phyloP scores from a whole-genome alignment of 2,329 filamentous ascomycete species.

The Stemphylium lycopersici region DNA sequence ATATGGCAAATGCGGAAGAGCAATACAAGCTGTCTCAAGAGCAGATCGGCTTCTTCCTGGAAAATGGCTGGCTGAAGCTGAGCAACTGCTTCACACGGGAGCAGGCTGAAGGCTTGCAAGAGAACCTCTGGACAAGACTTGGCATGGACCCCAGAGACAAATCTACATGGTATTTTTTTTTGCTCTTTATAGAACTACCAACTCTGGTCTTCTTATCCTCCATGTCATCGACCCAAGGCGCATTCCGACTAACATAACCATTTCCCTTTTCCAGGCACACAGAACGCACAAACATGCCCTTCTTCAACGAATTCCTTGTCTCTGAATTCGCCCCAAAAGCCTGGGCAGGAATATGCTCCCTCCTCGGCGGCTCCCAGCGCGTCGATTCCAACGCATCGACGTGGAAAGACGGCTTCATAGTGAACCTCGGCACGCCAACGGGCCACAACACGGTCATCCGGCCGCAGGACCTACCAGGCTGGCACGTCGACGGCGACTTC shows the following conservation, averaged over 20 bases:
- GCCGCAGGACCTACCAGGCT: constrained; percentile 62
- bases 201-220: too few species aligned
- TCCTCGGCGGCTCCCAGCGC: constrained; percentile 65
- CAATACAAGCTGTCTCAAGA: constrained; percentile 50
- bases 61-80: constrained; percentile 63
- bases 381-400: constrained; percentile 47
- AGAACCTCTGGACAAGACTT: constrained; percentile 66
- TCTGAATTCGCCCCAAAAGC: constrained; percentile 67
- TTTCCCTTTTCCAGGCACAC: constrained; percentile 42
- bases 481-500: constrained; percentile 76
- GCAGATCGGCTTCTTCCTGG: constrained; percentile 61
- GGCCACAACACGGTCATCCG: constrained; percentile 57
- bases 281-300: constrained; percentile 69
- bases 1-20: constrained; percentile 23
- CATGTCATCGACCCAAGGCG: too few species aligned
- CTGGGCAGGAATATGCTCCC: constrained; percentile 70
- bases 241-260: neutral
- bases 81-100: constrained; percentile 58
- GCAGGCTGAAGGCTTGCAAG: constrained; percentile 56
- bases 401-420: constrained; percentile 73
- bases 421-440: constrained; percentile 67
- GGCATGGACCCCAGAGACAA: constrained; percentile 69
- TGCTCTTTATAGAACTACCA: too few species aligned
- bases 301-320: constrained; percentile 61
- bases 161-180: constrained; percentile 65